Evolutionary conservation across 495 filamentous ascomycete species (phyloP).

Genomic region (Hyaloscypha bicolor): DNA sequence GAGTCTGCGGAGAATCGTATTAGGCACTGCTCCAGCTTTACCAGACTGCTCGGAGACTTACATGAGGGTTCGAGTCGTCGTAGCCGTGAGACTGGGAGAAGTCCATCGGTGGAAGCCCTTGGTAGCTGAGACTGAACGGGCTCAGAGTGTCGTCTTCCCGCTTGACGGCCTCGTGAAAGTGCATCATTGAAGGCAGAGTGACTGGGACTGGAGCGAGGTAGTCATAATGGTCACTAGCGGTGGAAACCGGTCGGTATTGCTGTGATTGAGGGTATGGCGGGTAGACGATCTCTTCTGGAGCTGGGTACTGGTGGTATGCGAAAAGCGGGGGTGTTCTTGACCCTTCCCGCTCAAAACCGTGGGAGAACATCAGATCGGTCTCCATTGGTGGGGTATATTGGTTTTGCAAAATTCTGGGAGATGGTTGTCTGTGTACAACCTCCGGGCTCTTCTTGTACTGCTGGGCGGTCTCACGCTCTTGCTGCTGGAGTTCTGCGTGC

Average conservation of each 20-base stretch:
- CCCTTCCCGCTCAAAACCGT: slow-evolving; percentile 55
- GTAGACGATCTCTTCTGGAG: slow-evolving; percentile 68
- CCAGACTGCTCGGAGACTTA: slow-evolving; percentile 49
- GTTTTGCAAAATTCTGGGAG: slow-evolving; percentile 41
- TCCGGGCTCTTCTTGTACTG: slow-evolving; percentile 36
- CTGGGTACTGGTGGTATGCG: slow-evolving; percentile 68
- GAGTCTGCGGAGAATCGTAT: slow-evolving; percentile 61
- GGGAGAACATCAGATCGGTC: slow-evolving; percentile 49
- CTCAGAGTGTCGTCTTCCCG: slow-evolving; percentile 56
- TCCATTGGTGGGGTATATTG: slow-evolving; percentile 65
- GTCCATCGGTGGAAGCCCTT: slow-evolving; percentile 75
- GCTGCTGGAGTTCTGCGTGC: slow-evolving; percentile 34
- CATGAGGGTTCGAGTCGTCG: slow-evolving; percentile 66
- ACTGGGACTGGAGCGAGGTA: slow-evolving; percentile 65
- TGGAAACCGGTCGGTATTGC: slow-evolving; percentile 64
- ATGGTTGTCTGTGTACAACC: slow-evolving; percentile 38
- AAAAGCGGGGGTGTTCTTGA: slow-evolving; percentile 75
- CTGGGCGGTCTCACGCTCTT: slow-evolving; percentile 21
- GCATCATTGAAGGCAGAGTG: slow-evolving; percentile 68
- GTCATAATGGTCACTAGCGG: slow-evolving; percentile 62
- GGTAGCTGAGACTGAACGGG: slow-evolving; percentile 77
- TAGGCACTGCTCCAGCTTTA: slow-evolving; percentile 6
- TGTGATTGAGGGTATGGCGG: slow-evolving; percentile 62
- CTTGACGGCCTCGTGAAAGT: slow-evolving; percentile 64
- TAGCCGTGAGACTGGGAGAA: slow-evolving; percentile 62